Conservation (phyloP, 2,329 filamentous ascomycete genomes). For the Microsporum audouinii region DNA sequence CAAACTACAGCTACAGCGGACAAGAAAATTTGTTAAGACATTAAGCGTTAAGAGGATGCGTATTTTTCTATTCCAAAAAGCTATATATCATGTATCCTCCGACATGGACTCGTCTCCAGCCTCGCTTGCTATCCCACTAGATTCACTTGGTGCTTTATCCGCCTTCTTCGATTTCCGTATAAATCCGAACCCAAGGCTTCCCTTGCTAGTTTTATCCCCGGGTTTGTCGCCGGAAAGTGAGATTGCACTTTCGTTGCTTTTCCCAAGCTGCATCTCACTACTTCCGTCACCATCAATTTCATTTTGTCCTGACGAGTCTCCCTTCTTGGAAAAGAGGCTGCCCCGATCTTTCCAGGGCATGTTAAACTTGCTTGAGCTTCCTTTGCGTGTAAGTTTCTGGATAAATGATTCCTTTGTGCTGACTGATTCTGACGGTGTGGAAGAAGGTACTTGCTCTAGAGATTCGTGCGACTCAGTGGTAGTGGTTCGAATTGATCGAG, state of each 20-base stretch:
- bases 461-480: slow-evolving; percentile 39
- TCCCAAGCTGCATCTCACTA: slow-evolving; percentile 32
- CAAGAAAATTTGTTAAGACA: not conserved
- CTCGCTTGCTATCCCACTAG: slow-evolving; percentile 31
- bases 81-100: slow-evolving; percentile 20
- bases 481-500: slow-evolving; percentile 35
- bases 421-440: slow-evolving; percentile 30
- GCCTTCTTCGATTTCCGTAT: slow-evolving; percentile 37
- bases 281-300: slow-evolving; percentile 36
- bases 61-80: slow-evolving; percentile 3
- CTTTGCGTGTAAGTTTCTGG: slow-evolving; percentile 41
- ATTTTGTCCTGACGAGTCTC: slow-evolving; percentile 27
- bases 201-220: slow-evolving; percentile 33
- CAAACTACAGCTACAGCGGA: not conserved
- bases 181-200: slow-evolving; percentile 37
- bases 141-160: slow-evolving; percentile 33
- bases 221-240: slow-evolving; percentile 29
- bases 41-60: not conserved
- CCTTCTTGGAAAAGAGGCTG: slow-evolving; percentile 37
- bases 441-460: slow-evolving; percentile 36
- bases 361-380: slow-evolving; percentile 41
- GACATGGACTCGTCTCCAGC: slow-evolving; percentile 33
- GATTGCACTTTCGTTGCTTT: slow-evolving; percentile 33
- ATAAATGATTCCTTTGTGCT: slow-evolving; percentile 40
- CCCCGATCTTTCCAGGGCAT: slow-evolving; percentile 41